Evolutionary conservation across 768 basidiomycete genomes (phyloP).

Genomic region (Coprinellus aureogranulatus): DNA sequence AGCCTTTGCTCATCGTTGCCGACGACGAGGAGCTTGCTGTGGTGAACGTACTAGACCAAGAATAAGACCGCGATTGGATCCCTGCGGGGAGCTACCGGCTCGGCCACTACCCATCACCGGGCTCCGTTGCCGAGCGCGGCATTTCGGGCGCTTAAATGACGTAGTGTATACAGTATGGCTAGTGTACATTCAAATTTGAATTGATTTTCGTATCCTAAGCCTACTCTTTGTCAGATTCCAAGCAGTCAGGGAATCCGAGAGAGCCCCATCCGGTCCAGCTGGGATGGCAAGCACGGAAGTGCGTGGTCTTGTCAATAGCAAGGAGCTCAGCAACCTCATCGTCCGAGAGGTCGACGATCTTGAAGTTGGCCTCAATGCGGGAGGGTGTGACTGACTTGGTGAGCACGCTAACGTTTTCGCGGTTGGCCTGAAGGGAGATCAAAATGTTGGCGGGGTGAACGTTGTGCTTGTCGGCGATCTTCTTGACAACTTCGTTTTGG

Average conservation of each 20-base stretch:
- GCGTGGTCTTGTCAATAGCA: slow-evolving; percentile 55
- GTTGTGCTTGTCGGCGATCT: slow-evolving; percentile 60
- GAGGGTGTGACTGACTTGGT: slow-evolving; percentile 74
- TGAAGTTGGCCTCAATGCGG: slow-evolving; percentile 62
- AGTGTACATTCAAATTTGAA: no score
- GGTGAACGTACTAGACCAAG: slow-evolving; percentile 16
- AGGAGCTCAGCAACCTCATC: slow-evolving; percentile 61
- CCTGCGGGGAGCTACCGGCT: background rate
- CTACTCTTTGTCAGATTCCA: slow-evolving; percentile 7
- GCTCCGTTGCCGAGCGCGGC: no score
- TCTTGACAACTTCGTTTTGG: slow-evolving; percentile 53
- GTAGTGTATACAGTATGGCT: no score
- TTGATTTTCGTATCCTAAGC: background rate
- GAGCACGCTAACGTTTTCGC: slow-evolving; percentile 58
- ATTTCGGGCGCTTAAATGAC: background rate
- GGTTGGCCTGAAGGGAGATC: slow-evolving; percentile 72
- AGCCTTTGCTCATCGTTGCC: slow-evolving; percentile 11
- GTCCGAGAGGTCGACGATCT: slow-evolving; percentile 57
- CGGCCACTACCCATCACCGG: background rate
- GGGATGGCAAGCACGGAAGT: slow-evolving; percentile 67
- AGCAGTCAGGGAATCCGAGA: slow-evolving; percentile 61
- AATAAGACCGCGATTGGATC: slow-evolving; percentile 3
- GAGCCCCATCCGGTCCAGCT: slow-evolving; percentile 61
- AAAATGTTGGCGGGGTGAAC: slow-evolving; percentile 66
- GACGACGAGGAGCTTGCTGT: slow-evolving; percentile 9